These are phyloP conservation scores for Blastocrithidia nonstop DNA, from an alignment of 208 protist species.

Conservation along the genomic window DNA sequence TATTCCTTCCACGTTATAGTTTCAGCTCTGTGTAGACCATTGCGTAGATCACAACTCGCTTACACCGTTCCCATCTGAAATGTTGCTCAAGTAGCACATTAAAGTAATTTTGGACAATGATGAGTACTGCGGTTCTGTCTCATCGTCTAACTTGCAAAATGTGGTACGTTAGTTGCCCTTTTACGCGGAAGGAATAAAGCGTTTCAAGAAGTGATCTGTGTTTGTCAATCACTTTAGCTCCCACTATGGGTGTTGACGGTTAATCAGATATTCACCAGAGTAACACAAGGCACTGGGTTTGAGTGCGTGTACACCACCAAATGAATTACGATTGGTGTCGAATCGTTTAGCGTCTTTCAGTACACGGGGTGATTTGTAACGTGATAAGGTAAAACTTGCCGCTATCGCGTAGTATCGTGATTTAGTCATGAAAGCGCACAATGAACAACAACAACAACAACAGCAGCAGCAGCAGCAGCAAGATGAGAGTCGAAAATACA, in stretches of 20 bases:
- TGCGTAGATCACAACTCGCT: constrained; percentile 6
- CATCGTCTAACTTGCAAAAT: constrained; percentile 54
- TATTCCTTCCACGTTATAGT: constrained; percentile 11
- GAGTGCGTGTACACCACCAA: constrained; percentile 20
- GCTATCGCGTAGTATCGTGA: constrained; percentile 23
- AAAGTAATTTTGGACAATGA: constrained; percentile 51
- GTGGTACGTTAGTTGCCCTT: constrained; percentile 48
- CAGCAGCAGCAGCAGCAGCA: too few relatives aligned
- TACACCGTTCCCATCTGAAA: constrained; percentile 27
- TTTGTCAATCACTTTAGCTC: constrained; percentile 21
- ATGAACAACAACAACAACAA: too few relatives aligned
- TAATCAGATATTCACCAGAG: constrained; percentile 18
- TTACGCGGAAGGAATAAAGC: constrained; percentile 23
- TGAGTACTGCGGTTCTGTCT: constrained; percentile 43
- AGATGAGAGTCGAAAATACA: too few relatives aligned
- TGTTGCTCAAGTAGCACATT: constrained; percentile 57
- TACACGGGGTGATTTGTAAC: constrained; percentile 14
- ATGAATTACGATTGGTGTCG: constrained; percentile 37
- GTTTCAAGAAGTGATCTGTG: constrained; percentile 39
- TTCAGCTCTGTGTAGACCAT: constrained; percentile 19
- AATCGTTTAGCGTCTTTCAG: constrained; percentile 15
- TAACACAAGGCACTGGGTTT: constrained; percentile 20
- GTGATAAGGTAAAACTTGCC: constrained; percentile 20
- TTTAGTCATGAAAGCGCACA: constrained; percentile 4
- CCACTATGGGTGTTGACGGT: constrained; percentile 25